A percentile compares a stretch with the other conserved stretches of the same genome.
These are phyloP conservation scores for Pseudodiploospora longispora DNA, from an alignment of 2,329 filamentous ascomycete genomes.

Conservation along the genomic window DNA sequence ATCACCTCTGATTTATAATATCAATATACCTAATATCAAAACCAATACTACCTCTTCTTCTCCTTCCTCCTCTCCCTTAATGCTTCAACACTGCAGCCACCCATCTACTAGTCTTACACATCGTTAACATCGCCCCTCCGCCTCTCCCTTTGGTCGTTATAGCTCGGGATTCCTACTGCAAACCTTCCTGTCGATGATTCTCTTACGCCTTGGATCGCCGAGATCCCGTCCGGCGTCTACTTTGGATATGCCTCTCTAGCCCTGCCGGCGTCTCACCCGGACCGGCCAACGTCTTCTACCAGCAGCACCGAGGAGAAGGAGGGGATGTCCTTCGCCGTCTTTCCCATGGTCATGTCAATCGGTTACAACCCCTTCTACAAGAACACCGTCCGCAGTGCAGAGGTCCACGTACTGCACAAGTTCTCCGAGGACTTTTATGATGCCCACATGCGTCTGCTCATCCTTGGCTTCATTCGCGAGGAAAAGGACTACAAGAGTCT, in stretches of 20 bases:
- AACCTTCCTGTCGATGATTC: constrained; percentile 72
- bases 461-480: constrained; percentile 81
- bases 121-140: not conserved
- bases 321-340: constrained; percentile 36
- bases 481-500: constrained; percentile 82
- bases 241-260: constrained; percentile 81
- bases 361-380: constrained; percentile 98
- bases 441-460: constrained; percentile 65
- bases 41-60: not conserved
- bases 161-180: constrained; percentile 94
- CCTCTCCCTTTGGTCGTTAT: not conserved
- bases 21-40: not conserved
- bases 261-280: constrained; percentile 41
- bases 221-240: constrained; percentile 75
- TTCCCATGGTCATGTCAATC: constrained; percentile 87
- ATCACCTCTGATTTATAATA: no score
- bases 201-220: constrained; percentile 50
- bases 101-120: not conserved
- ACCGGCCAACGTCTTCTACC: constrained; percentile 18
- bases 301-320: constrained; percentile 12
- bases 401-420: constrained; percentile 78
- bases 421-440: constrained; percentile 83
- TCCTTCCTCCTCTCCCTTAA: not conserved
- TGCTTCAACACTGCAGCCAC: not conserved
- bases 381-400: constrained; percentile 77